phyloP scores from a whole-genome alignment of 768 basidiomycete genomes.

The Saitozyma podzolica region DNA sequence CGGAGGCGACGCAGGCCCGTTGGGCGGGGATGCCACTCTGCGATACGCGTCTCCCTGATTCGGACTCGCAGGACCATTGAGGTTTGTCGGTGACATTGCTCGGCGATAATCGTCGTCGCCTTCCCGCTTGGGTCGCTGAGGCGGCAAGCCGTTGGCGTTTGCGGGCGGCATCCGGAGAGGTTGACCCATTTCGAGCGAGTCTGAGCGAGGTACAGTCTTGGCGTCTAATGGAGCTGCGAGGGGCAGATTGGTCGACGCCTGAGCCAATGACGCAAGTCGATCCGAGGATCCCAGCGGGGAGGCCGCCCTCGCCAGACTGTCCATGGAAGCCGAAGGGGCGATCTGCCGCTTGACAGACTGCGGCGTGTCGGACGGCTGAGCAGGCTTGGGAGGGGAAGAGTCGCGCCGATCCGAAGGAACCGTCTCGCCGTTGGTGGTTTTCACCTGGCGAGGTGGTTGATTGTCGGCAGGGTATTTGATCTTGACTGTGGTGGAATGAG shows the following conservation, averaged over 20 bases:
- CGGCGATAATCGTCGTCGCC: slow-evolving; percentile 54
- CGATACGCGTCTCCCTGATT: slow-evolving; percentile 15
- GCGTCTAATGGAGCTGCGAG: slow-evolving; percentile 20
- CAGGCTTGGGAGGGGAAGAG: slow-evolving; percentile 15
- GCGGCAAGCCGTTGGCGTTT: slow-evolving; percentile 52
- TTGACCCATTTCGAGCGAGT: slow-evolving; percentile 11
- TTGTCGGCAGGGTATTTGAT: slow-evolving; percentile 21
- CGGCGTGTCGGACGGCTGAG: slow-evolving; percentile 18
- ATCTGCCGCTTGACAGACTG: slow-evolving; percentile 17
- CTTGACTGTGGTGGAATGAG: slow-evolving; percentile 47
- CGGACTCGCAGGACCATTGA: slow-evolving; percentile 32
- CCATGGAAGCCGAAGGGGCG: slow-evolving; percentile 25
- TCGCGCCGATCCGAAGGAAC: neutral
- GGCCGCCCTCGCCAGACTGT: slow-evolving; percentile 23
- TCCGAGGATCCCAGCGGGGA: slow-evolving; percentile 24
- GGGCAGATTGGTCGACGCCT: slow-evolving; percentile 8
- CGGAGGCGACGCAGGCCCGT: slow-evolving; percentile 38
- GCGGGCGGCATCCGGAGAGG: neutral
- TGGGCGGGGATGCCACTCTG: slow-evolving; percentile 31
- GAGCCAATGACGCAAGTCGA: slow-evolving; percentile 3
- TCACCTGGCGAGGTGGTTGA: slow-evolving; percentile 20
- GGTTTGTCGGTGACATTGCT: slow-evolving; percentile 65
- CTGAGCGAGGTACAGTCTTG: slow-evolving; percentile 19
- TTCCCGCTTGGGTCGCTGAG: slow-evolving; percentile 51
- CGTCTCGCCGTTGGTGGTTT: slow-evolving; percentile 6